A percentile compares a stretch with the other conserved stretches of the same genome.
Evolutionary conservation across 1,139 yeast genomes (phyloP).

Genomic region (Geotrichum carabidarum): DNA sequence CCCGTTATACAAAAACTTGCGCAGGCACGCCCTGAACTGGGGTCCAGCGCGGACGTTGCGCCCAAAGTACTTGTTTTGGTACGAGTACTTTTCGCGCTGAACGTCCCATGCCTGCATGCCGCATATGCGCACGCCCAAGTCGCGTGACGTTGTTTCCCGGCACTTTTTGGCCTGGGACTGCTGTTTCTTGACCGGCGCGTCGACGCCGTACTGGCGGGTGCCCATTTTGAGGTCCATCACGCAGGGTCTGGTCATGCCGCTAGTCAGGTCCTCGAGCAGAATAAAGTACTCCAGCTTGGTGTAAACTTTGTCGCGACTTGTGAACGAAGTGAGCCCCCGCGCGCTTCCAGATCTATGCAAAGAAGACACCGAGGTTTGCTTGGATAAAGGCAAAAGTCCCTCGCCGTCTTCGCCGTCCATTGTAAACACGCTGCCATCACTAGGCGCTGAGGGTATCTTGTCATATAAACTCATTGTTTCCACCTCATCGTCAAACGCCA

Average conservation of each 20-base stretch:
- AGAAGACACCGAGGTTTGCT: constrained; percentile 4
- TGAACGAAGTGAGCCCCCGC: constrained; percentile 15
- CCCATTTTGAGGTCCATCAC: constrained; percentile 97
- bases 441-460: not conserved
- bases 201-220: constrained; percentile 95
- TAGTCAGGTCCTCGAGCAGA: constrained; percentile 84
- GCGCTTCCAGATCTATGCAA: constrained; percentile 9
- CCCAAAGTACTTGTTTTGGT: constrained; percentile 89
- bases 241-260: constrained; percentile 77
- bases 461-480: constrained; percentile 7
- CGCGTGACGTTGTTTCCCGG: constrained; percentile 68
- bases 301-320: constrained; percentile 24
- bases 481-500: constrained; percentile 13
- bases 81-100: constrained; percentile 46
- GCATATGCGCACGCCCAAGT: constrained; percentile 86
- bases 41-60: constrained; percentile 67
- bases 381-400: constrained; percentile 2
- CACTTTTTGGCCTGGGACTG: constrained; percentile 80
- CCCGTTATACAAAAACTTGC: constrained; percentile 80
- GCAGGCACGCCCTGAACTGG: constrained; percentile 68
- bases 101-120: constrained; percentile 87
- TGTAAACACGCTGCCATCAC: constrained; percentile 27
- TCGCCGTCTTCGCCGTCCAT: constrained; percentile 26
- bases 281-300: constrained; percentile 70
- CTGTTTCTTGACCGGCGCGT: constrained; percentile 69